Percentiles rank a stretch among this genome's conserved stretches.
phyloP scores from a whole-genome alignment of 164 flowering plant species.

The Paratinospora sagittata region DNA sequence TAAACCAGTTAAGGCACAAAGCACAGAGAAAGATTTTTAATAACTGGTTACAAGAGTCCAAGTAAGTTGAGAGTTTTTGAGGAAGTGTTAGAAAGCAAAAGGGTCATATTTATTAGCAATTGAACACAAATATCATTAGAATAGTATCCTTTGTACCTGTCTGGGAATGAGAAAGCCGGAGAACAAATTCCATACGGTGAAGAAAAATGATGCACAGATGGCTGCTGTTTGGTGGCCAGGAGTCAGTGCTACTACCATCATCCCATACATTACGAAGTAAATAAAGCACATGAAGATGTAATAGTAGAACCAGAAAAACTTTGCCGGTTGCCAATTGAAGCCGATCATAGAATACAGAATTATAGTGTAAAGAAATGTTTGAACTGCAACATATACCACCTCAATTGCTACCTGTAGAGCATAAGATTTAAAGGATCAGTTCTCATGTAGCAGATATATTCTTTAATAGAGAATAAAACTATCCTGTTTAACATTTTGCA shows the following conservation, averaged over 20 bases:
- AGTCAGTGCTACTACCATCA: slow-evolving; percentile 53
- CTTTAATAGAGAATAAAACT: neutral
- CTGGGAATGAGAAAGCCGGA: slow-evolving; percentile 54
- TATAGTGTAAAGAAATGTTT: slow-evolving; percentile 32
- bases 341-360: slow-evolving; percentile 51
- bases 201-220: slow-evolving; percentile 45
- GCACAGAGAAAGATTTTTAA: too few species aligned
- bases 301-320: slow-evolving; percentile 44
- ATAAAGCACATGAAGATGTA: slow-evolving; percentile 44
- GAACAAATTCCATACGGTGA: slow-evolving; percentile 55
- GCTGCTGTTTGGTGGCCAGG: slow-evolving; percentile 48
- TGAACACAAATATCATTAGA: neutral
- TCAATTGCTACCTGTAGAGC: slow-evolving; percentile 41
- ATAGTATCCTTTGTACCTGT: slow-evolving; percentile 25
- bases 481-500: neutral
- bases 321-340: slow-evolving; percentile 30
- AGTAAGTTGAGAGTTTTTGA: neutral
- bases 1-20: too few species aligned
- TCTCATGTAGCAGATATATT: neutral
- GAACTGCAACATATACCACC: slow-evolving; percentile 32
- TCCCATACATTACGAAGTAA: slow-evolving; percentile 45
- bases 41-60: too few species aligned
- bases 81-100: neutral
- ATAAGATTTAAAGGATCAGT: neutral
- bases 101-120: neutral